Base-by-base conservation (phyloP, 768 basidiomycete species). In the Psilocybe sp. region DNA sequence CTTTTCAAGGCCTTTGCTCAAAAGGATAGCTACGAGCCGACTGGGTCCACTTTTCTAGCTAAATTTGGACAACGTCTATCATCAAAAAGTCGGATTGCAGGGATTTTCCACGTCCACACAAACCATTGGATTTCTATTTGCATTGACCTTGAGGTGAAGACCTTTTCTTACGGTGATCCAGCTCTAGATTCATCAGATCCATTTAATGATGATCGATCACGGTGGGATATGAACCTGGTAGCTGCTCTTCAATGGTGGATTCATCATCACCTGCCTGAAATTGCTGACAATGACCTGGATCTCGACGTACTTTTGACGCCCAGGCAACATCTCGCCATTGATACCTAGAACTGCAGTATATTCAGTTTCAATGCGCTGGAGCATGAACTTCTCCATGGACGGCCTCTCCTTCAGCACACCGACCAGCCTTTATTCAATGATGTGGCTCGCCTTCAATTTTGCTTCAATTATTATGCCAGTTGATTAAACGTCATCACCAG, bases 71-170 rank as follows among this genome's bases (percentile, higher is more conserved):
- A n/a, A 23, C 19, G 20, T 9, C 16, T 13, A 15, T 16, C 35
- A 32, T n/a, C 44, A 4, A 31, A 32, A 15, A 44, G n/a, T 33
- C 16, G n/a, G 23, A 15, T 44, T 10, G 44, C 31, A 33, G 44
- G 44, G 14, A 44, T 44, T 44, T 44, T 44, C 32, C 44, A 44
- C 12, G 15, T 44, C 28, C 44, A 32, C 12, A 19, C 31, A 9
- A 44, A 44, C 15, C 44, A 44, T 16, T 44, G 44, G 44, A 15
- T 44, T 44, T n/a, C 44, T 44, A 15, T 44, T 33, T 33, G n/a
- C 44, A 33, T 32, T 19, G 44, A 44, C 44, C 32, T 33, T 3
- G 6, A 44, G 44, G 14, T 12, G 5, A 13, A 19, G 5, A 16
- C 18, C 18, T 33, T 44, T 12, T 23, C 18, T 13, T 44, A 23